Evolutionary conservation across 192 early-diverging fungal genomes (phyloP), one percentile per base, ranked within the genome.

Genomic region (Podila horticola): DNA sequence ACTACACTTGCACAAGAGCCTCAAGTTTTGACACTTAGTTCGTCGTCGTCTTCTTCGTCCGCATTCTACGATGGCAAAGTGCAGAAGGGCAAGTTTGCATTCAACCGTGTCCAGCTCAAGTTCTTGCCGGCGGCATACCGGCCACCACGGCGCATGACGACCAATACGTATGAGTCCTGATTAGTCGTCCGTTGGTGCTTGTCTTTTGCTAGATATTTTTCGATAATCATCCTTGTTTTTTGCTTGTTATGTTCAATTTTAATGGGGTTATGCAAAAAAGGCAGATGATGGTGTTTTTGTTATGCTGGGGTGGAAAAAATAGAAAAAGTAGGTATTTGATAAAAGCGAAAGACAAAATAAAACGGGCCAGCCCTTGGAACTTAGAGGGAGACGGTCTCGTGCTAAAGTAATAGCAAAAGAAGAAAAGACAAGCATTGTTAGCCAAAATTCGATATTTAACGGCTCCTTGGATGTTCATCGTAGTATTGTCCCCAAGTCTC

Each of bases 21-120:
- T 19, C 19, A 19, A 29, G 30, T 12, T 12, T 6, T 26, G 60
- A 20, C 19, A 62, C 60, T 20, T 33, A 13, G 38, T 19, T 58
- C 68, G 7, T 29, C 58, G 26, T 33, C 55, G 12, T 28, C 52
- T n/a, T 48, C 74, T 0, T 28, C 34, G 24, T 49, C 74, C 19
- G 28, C 51, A 11, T 64, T 24, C 7, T 15, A 29, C n/a, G 30
- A 64, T 10, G 20, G 48, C 17, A 34, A 36, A 7, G 9, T 24
- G 12, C 51, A 79, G 58, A 66, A 36, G 26, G 76, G 76, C 49
- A 72, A 68, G 45, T 79, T 79, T 68, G 76, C 76, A 17, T 79
- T 79, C 55, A 79, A 79, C 55, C 71, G 62, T 22, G 28, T 72
- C 3, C 76, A 79, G 45, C 64, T 79, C 51, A 79, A 79, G 64